A percentile compares a stretch with the other conserved stretches of the same genome.
Evolutionary conservation across 805 yeast genomes (phyloP).

Genomic region (Grigorovia jiainica): DNA sequence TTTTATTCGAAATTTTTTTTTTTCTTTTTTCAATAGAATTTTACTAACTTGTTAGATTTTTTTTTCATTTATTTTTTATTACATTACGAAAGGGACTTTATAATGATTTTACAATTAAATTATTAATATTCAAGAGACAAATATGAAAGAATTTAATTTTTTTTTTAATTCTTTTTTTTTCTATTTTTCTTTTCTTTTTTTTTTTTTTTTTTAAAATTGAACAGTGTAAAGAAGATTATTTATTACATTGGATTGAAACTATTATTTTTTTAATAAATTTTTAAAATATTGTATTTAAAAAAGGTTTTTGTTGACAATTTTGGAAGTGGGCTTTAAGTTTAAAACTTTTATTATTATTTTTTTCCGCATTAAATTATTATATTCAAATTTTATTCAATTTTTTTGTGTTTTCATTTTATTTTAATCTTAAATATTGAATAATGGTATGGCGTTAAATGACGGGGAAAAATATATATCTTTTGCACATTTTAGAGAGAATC

Average conservation of each 20-base stretch:
- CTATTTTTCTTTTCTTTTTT: too few relatives aligned
- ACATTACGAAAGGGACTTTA: slow-evolving; percentile 1
- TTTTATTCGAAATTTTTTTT: slow-evolving; percentile 8
- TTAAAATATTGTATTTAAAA: not conserved
- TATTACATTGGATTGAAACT: not conserved
- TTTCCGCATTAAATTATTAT: not conserved
- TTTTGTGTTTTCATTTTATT: too few relatives aligned
- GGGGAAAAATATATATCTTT: not conserved
- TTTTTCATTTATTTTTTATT: not conserved
- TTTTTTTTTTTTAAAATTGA: too few relatives aligned
- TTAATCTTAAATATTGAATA: not conserved
- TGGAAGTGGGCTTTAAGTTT: not conserved
- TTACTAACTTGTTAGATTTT: not conserved
- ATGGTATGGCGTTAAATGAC: not conserved
- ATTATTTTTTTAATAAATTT: too few relatives aligned
- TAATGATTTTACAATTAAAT: slow-evolving; percentile 9
- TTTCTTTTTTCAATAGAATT: not conserved
- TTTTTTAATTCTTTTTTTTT: not conserved
- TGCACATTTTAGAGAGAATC: not conserved
- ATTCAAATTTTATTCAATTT: not conserved
- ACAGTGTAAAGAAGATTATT: not conserved
- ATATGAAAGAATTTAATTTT: not conserved
- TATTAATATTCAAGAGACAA: slow-evolving; percentile 4
- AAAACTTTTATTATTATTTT: not conserved
- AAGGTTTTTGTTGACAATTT: not conserved